A percentile compares a stretch with the other conserved stretches of the same genome.
Evolutionary conservation across 2,329 filamentous ascomycete species (phyloP).

Genomic region (Beauveria scarabaeidicola): DNA sequence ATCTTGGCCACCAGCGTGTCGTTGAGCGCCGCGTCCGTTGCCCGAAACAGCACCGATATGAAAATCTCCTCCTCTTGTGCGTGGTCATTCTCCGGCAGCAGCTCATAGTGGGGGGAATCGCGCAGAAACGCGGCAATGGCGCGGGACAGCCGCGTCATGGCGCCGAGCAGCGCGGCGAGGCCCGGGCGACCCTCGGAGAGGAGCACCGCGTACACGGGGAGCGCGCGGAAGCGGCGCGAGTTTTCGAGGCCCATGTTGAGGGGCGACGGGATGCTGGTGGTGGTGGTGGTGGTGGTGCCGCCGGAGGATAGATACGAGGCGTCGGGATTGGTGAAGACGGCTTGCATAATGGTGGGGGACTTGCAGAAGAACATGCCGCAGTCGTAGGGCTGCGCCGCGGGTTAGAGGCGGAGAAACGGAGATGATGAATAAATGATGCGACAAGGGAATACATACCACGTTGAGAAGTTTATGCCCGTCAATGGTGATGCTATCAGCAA

Average conservation of each 20-base stretch:
- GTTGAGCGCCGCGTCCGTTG: slow-evolving; percentile 56
- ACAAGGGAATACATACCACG: slow-evolving; percentile 45
- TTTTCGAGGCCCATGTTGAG: slow-evolving; percentile 86
- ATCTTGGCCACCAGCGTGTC: slow-evolving; percentile 58
- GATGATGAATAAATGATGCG: not conserved
- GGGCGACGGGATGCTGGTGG: slow-evolving; percentile 58
- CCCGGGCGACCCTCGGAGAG: slow-evolving; percentile 64
- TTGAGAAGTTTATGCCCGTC: slow-evolving; percentile 92
- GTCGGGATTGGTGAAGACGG: slow-evolving; percentile 74
- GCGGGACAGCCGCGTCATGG: slow-evolving; percentile 65
- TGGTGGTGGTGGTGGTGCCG: slow-evolving; percentile 22
- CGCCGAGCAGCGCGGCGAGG: slow-evolving; percentile 58
- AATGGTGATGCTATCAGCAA: slow-evolving; percentile 79
- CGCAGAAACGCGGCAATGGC: slow-evolving; percentile 56
- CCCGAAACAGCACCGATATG: slow-evolving; percentile 66
- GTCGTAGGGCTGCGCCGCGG: slow-evolving; percentile 61
- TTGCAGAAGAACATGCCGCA: slow-evolving; percentile 82
- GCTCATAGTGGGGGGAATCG: slow-evolving; percentile 53
- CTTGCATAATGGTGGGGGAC: slow-evolving; percentile 45
- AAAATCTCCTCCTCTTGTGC: slow-evolving; percentile 40
- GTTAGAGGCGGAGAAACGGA: not conserved
- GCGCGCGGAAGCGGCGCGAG: slow-evolving; percentile 78
- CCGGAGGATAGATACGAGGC: slow-evolving; percentile 63
- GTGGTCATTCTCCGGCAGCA: slow-evolving; percentile 42
- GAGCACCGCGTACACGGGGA: slow-evolving; percentile 81